These are phyloP conservation scores for Teratosphaeriaceae sp. DNA, from an alignment of 2,329 filamentous ascomycete species.

Conservation along the genomic window DNA sequence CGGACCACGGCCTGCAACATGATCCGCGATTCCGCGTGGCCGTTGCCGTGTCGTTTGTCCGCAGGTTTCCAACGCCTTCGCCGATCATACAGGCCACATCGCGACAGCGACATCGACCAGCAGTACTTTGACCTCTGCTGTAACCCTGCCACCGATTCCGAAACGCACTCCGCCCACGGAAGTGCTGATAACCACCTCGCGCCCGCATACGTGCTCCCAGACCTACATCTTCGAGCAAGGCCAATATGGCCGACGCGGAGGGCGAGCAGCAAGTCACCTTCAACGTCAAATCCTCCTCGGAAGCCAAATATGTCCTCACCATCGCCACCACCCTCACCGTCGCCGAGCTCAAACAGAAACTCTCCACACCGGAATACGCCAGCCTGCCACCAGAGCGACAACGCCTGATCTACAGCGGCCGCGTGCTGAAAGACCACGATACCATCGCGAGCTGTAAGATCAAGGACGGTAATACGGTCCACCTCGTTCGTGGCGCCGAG, in stretches of 20 bases:
- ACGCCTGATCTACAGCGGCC: constrained; percentile 93
- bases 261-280: constrained; percentile 76
- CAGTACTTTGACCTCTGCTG: too few species aligned
- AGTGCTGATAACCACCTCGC: too few species aligned
- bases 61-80: too few species aligned
- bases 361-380: constrained; percentile 73
- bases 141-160: too few species aligned
- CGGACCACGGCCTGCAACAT: too few species aligned
- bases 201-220: not conserved
- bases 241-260: constrained; percentile 53
- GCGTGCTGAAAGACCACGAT: constrained; percentile 93
- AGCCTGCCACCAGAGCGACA: constrained; percentile 83
- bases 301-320: constrained; percentile 76
- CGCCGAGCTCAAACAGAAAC: constrained; percentile 80
- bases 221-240: not conserved
- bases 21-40: too few species aligned
- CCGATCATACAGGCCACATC: too few species aligned
- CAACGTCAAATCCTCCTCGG: constrained; percentile 95
- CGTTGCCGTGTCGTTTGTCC: too few species aligned
- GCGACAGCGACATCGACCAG: too few species aligned
- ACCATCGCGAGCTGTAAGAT: constrained; percentile 83
- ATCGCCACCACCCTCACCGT: constrained; percentile 71
- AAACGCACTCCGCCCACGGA: too few species aligned
- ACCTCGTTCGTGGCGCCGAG: constrained; percentile 91
- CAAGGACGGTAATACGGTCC: constrained; percentile 90